phyloP scores from a whole-genome alignment of 164 flowering plant genomes.

The Magnolia kwangsiensis region DNA sequence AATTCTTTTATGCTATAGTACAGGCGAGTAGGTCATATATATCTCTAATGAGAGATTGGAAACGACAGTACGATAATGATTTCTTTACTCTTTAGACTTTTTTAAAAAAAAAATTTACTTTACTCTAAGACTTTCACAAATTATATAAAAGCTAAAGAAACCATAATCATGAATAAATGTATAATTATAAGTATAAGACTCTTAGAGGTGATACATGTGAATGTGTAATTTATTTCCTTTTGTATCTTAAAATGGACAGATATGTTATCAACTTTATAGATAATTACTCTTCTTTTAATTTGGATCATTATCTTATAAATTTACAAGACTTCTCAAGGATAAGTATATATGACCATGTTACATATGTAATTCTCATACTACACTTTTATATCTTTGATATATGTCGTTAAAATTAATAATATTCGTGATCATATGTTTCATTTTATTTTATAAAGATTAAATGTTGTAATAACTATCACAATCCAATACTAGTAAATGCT shows the following conservation, averaged over 20 bases:
- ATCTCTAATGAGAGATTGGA: constrained; percentile 3
- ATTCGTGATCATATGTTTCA: too few relatives aligned
- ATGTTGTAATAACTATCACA: too few relatives aligned
- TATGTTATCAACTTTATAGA: not conserved
- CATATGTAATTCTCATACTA: too few relatives aligned
- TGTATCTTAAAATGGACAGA: not conserved
- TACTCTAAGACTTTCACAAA: constrained; percentile 12
- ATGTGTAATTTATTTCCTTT: not conserved
- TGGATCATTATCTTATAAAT: not conserved
- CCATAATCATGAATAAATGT: not conserved
- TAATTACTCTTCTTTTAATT: too few relatives aligned
- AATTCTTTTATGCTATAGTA: constrained; percentile 13
- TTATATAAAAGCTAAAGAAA: constrained; percentile 19
- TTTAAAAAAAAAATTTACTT: not conserved
- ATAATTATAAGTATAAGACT: not conserved
- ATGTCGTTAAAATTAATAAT: too few relatives aligned
- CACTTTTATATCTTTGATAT: too few relatives aligned
- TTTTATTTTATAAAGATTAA: too few relatives aligned
- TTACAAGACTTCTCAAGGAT: too few relatives aligned
- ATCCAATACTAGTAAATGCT: too few relatives aligned
- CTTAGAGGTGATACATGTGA: not conserved
- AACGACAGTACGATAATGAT: constrained; percentile 8
- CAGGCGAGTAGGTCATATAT: too few relatives aligned
- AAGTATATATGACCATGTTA: too few relatives aligned
- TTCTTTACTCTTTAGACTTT: constrained; percentile 14